Base-by-base conservation (phyloP, 2,329 filamentous ascomycete species). In the Tympanopsis confertula region DNA sequence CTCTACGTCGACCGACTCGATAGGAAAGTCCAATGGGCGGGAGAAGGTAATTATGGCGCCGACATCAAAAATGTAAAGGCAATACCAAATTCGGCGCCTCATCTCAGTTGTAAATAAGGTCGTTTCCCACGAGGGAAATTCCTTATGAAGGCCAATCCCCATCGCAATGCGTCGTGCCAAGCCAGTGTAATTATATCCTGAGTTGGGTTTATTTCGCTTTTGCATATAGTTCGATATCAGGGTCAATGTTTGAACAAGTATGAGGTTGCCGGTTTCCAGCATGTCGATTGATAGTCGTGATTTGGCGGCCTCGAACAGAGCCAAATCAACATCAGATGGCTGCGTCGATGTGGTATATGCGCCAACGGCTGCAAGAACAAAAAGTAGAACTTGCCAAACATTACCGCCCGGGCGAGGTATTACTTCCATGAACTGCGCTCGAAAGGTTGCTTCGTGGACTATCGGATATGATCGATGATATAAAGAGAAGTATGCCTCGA, bases 11-110 rank as follows among this genome's bases (percentile, higher is more conserved):
- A 66, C 56, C 32, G 57, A 58, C 13, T 62, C 56, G 28, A 59
- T 56, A 3, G 65, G 65, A 38, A 63, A 56, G 15, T 62, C 54
- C 37, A 68, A 55, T 1, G 66, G 66, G 22, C 66, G 57, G 17
- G 63, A 63, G 43, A 68, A 68, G 0, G 66, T 69, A 37, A 69
- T 63, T 18, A 61, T 61, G 13, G 65, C 66, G n/a, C 66, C 66
- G 14, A 60, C 61, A 38, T 64, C 62, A 43, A 69, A 66, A 10
- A 64, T 59, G 40, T 59, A 67, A 2, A 61, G 55, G 18, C 56
- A 54, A 57, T 58, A 62, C 52, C 61, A 63, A 19, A 62, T 41
- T 37, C 60, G 49, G 40, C 60, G 46, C 32, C 60, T 53, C 3
- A 63, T 56, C 40, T 63, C 60, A 24, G 56, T 51, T 40, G 61